A percentile compares a stretch with the other conserved stretches of the same genome.
Conservation (phyloP, 768 basidiomycete genomes). For the Dioszegia hungarica region DNA sequence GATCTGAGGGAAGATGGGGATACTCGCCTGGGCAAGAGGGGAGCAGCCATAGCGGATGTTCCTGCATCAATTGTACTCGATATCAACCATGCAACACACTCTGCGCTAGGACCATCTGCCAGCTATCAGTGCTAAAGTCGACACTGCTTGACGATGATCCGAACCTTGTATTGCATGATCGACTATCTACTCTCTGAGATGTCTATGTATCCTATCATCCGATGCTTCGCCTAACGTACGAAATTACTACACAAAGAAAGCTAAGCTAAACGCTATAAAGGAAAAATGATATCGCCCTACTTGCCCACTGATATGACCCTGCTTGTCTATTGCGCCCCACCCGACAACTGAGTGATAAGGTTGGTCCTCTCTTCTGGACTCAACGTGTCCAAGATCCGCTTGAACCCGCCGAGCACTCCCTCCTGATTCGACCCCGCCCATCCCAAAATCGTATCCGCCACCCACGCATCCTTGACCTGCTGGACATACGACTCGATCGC, state of each 20-base stretch:
- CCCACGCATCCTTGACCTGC: constrained; percentile 31
- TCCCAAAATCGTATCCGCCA: constrained; percentile 29
- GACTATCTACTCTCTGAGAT: too few species aligned
- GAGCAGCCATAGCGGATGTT: too few species aligned
- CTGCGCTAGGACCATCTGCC: too few species aligned
- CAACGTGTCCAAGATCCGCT: constrained; percentile 33
- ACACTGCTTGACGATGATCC: too few species aligned
- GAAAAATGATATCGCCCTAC: neutral
- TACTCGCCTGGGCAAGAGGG: too few species aligned
- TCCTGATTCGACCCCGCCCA: constrained; percentile 43
- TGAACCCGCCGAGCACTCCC: constrained; percentile 39
- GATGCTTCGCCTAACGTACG: neutral
- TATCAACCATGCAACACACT: too few species aligned
- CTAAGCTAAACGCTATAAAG: neutral
- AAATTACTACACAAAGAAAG: neutral
- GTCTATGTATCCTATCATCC: neutral
- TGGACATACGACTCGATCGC: constrained; percentile 28
- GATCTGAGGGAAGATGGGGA: too few species aligned
- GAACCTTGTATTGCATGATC: neutral
- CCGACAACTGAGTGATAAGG: constrained; percentile 25
- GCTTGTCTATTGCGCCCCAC: too few species aligned
- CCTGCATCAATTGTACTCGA: too few species aligned
- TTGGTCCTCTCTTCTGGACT: constrained; percentile 28
- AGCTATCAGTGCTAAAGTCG: too few species aligned
- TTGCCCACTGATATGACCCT: neutral